Percentiles rank a stretch among this genome's conserved stretches.
Conservation (phyloP, 1,139 yeast genomes). For the Torulaspora globosa region DNA sequence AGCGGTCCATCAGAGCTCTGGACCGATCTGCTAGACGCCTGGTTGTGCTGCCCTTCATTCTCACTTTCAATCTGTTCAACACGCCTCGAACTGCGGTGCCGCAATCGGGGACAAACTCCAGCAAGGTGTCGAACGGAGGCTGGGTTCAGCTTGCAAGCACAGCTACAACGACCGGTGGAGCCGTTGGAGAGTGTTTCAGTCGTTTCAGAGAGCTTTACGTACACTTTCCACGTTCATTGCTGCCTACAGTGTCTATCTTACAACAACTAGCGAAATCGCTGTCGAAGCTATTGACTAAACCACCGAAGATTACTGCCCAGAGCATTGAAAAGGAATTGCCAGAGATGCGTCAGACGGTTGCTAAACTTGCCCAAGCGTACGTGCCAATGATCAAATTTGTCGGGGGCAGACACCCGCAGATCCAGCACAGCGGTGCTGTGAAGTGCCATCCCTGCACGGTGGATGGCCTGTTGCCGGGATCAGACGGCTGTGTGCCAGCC, state of each 20-base stretch:
- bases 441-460: conserved; percentile 48
- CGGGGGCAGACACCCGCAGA: conserved; percentile 43
- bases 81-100: not conserved
- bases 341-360: conserved; percentile 38
- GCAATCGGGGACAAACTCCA: conserved; percentile 1
- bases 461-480: conserved; percentile 42
- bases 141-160: not conserved
- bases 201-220: conserved; percentile 1
- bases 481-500: conserved; percentile 30
- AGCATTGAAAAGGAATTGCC: conserved; percentile 3
- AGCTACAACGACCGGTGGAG: not conserved
- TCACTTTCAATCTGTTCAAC: not conserved
- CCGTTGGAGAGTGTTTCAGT: not conserved
- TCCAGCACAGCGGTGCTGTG: conserved; percentile 28
- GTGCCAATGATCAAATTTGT: conserved; percentile 60
- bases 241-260: conserved; percentile 18
- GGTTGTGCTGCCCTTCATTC: conserved; percentile 6
- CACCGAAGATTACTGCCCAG: conserved; percentile 7
- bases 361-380: conserved; percentile 38
- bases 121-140: not conserved
- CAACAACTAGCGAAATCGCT: conserved; percentile 14
- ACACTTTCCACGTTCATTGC: conserved; percentile 8
- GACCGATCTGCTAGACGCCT: not conserved
- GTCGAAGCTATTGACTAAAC: conserved; percentile 15
- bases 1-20: not conserved